These are phyloP conservation scores for Suhomyces tanzawaensis DNA, from an alignment of 805 yeast species.

Conservation along the genomic window DNA sequence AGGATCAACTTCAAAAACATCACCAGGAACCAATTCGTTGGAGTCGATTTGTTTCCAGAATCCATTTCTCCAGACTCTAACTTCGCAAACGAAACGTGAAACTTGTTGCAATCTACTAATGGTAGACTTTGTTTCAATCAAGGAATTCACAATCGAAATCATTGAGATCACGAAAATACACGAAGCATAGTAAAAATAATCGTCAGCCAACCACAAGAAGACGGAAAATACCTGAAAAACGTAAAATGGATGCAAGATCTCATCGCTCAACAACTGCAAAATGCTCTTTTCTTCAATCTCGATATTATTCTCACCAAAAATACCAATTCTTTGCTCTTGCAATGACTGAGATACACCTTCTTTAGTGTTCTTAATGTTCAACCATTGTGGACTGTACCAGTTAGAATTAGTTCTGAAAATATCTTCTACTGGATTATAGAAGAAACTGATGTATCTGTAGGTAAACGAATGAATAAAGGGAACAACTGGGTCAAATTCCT, in stretches of 20 bases:
- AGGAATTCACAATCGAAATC: constrained; percentile 72
- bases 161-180: constrained; percentile 88
- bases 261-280: constrained; percentile 68
- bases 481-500: constrained; percentile 58
- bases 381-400: constrained; percentile 87
- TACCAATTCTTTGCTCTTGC: constrained; percentile 64
- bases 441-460: constrained; percentile 79
- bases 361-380: constrained; percentile 49
- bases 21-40: constrained; percentile 90
- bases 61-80: constrained; percentile 87
- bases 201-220: constrained; percentile 86
- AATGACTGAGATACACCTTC: constrained; percentile 71
- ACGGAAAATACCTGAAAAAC: constrained; percentile 92
- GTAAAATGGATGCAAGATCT: constrained; percentile 92
- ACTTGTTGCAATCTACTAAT: constrained; percentile 69
- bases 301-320: constrained; percentile 77
- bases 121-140: constrained; percentile 81
- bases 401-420: constrained; percentile 77
- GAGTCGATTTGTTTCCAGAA: constrained; percentile 85
- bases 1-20: constrained; percentile 90
- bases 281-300: constrained; percentile 73
- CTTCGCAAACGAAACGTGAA: constrained; percentile 72
- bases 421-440: constrained; percentile 85
- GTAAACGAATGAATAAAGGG: constrained; percentile 70
- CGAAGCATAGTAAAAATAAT: constrained; percentile 88